A percentile compares a stretch with the other conserved stretches of the same genome.
Evolutionary conservation across 345 rosid genomes (phyloP).

Genomic region (Hibiscus trionum): DNA sequence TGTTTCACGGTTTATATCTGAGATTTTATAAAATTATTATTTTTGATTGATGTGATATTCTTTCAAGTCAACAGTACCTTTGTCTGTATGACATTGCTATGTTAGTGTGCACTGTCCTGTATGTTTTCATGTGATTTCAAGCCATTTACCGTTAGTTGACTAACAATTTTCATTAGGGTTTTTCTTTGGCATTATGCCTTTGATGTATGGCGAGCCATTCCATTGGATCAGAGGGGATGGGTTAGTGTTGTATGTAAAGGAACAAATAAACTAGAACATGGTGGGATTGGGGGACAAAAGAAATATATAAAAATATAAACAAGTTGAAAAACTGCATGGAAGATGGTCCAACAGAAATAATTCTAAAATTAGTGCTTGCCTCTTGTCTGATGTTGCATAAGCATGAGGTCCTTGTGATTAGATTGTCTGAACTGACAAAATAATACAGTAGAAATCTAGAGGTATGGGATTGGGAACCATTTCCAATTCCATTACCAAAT

Average conservation of each 20-base stretch:
- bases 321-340: background rate
- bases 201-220: conserved; percentile 11
- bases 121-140: no score
- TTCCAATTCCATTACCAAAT: no score
- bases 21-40: no score
- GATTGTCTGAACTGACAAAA: conserved; percentile 21
- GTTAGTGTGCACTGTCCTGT: no score
- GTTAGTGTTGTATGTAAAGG: conserved; percentile 22
- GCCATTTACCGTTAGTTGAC: no score
- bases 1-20: no score
- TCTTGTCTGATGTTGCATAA: conserved; percentile 29
- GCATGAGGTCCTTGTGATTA: conserved; percentile 15
- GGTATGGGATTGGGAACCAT: background rate
- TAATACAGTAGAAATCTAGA: background rate
- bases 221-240: conserved; percentile 13
- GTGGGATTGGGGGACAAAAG: conserved; percentile 26
- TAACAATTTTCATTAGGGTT: no score
- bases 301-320: background rate
- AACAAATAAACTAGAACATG: conserved; percentile 20
- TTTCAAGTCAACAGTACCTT: no score
- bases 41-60: no score
- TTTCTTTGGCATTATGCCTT: background rate
- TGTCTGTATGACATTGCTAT: no score
- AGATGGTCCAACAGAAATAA: conserved; percentile 14
- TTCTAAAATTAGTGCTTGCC: conserved; percentile 15